Conservation (phyloP, 202 grass and related monocot genomes). For the Brachypodium distachyon region DNA sequence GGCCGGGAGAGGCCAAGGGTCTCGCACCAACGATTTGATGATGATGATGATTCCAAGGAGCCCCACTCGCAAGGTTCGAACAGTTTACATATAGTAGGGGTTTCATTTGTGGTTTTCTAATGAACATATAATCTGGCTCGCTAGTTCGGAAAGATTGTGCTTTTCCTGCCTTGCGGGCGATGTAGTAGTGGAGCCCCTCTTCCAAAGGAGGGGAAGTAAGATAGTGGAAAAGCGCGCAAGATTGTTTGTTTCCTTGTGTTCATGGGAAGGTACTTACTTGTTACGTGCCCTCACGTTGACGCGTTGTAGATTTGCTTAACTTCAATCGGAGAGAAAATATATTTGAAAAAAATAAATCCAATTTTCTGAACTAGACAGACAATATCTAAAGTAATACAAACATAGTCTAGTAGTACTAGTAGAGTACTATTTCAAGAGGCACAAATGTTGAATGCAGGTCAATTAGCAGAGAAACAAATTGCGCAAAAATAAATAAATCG, state of each 20-base stretch:
- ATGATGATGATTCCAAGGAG: not conserved
- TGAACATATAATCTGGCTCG: no score
- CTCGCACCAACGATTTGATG: not conserved
- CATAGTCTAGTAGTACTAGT: no score
- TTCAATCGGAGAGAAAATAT: not conserved
- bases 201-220: not conserved
- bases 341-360: no score
- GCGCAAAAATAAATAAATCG: no score
- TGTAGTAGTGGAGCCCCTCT: not conserved
- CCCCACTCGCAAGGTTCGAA: no score
- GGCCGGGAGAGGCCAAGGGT: not conserved
- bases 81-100: no score
- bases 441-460: not conserved
- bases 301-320: not conserved
- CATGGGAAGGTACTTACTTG: not conserved
- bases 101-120: no score
- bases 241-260: not conserved
- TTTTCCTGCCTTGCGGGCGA: not conserved
- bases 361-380: no score
- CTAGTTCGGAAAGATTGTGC: not conserved
- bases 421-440: no score
- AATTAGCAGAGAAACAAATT: not conserved
- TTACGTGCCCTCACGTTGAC: not conserved
- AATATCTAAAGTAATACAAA: no score
- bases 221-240: not conserved